Evolutionary conservation across 2,329 filamentous ascomycete genomes (phyloP), one percentile per base, ranked within the genome.

Genomic region (Sporothrix inflata): DNA sequence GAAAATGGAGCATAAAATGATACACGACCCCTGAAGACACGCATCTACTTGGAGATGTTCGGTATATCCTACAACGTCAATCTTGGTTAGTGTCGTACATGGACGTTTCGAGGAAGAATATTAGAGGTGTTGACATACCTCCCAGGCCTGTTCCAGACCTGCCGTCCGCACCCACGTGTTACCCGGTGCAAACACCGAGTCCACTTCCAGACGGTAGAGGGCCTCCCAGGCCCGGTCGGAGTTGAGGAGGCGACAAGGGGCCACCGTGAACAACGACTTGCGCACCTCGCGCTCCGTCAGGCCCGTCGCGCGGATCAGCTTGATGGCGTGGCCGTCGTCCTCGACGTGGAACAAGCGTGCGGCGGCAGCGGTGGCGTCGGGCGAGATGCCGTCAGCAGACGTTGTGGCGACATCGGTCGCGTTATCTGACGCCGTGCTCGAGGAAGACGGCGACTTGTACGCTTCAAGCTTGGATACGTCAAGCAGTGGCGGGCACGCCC

Each of bases 261-360:
- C 82, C 30, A 83, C 79, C 14, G 79, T 77, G 75, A 83, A 91
- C 53, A 57, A 40, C 2, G 55, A 27, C 24, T 57, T 24, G 65
- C 38, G 67, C 12, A 79, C 69, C 85, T 86, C 1, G 86, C 77
- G 42, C 84, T 78, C 78, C 91, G 84, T 0, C 89, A 93, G 76
- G 4, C 87, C 86, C 21, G 96, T 80, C 1, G 93, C 90, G 42
- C 94, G 84, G 8, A 91, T 84, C 5, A 97, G 82, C 80, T 98
- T 98, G 70, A 90, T 85, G 11, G 89, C 85, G 81, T 98, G 95
- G 0, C 94, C 94, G 80, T 98, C 94, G 75, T 97, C 94, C 0
- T 85, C 78, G 45, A 87, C 78, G 11, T 74, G 73, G 73, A 85
- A 83, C 21, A 90, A 79, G 11, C 85, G 81, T 1, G 83, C 78